Conservation (phyloP, 345 rosid genomes). For the Populus davidiana region DNA sequence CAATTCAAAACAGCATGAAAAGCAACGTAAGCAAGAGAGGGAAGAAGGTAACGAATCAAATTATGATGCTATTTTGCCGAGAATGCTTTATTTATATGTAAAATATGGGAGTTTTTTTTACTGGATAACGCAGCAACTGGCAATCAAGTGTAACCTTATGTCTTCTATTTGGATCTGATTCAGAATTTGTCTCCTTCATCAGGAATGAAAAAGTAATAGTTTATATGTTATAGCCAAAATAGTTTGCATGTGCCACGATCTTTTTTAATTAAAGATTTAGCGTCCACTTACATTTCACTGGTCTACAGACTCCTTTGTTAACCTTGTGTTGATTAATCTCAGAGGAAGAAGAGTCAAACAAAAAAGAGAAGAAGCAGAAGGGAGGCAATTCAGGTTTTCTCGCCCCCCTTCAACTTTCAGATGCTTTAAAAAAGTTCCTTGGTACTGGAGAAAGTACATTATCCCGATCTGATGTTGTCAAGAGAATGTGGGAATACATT, state of each 20-base stretch:
- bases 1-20: slow-evolving; percentile 29
- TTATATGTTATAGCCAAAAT: no score
- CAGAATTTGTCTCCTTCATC: no score
- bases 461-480: slow-evolving; percentile 16
- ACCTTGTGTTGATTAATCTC: background rate
- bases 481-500: slow-evolving; percentile 25
- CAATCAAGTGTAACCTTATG: no score
- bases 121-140: no score
- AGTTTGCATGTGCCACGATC: no score
- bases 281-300: background rate
- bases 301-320: background rate
- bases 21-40: slow-evolving; percentile 33
- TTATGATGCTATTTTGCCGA: no score
- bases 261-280: no score
- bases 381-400: slow-evolving; percentile 20
- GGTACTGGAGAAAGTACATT: slow-evolving; percentile 22
- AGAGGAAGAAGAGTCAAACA: slow-evolving; percentile 7
- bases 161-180: no score
- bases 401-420: slow-evolving; percentile 24
- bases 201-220: no score
- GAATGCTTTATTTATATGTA: no score
- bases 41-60: slow-evolving; percentile 31
- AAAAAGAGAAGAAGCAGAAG: slow-evolving; percentile 18
- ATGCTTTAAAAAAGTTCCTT: slow-evolving; percentile 18
- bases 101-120: no score